Conservation (phyloP, 345 rosid species). For the Aquilaria sinensis region DNA sequence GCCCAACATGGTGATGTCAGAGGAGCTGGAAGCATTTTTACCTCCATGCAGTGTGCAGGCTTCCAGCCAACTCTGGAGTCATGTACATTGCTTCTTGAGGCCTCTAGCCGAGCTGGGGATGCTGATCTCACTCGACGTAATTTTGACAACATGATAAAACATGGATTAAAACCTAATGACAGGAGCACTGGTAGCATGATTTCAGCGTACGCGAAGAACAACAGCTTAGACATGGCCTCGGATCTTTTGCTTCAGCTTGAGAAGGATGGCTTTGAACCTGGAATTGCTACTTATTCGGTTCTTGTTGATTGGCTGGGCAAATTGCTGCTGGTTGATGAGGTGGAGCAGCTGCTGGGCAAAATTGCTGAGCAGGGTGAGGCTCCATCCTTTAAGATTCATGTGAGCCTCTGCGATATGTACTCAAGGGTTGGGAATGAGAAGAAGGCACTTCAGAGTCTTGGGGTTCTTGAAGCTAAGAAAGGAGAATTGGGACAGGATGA, state of each 20-base stretch:
- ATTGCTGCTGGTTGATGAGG: slow-evolving; percentile 73
- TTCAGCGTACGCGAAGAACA: slow-evolving; percentile 51
- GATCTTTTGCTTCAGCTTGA: slow-evolving; percentile 61
- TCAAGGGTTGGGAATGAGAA: slow-evolving; percentile 52
- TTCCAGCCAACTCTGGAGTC: slow-evolving; percentile 40
- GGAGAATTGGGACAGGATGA: slow-evolving; percentile 46
- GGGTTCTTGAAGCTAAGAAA: slow-evolving; percentile 44
- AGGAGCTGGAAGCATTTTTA: slow-evolving; percentile 40
- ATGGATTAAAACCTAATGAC: slow-evolving; percentile 63
- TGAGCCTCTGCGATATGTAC: slow-evolving; percentile 82
- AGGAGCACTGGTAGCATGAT: slow-evolving; percentile 54
- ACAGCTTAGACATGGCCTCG: slow-evolving; percentile 69
- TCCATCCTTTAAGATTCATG: slow-evolving; percentile 58
- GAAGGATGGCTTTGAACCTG: slow-evolving; percentile 77
- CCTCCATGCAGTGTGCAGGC: slow-evolving; percentile 43
- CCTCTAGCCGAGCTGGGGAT: slow-evolving; percentile 37
- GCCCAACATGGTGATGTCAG: slow-evolving; percentile 37
- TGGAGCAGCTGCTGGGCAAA: slow-evolving; percentile 64
- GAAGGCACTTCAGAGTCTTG: slow-evolving; percentile 77
- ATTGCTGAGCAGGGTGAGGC: slow-evolving; percentile 74
- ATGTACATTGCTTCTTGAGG: slow-evolving; percentile 56
- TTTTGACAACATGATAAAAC: slow-evolving; percentile 50
- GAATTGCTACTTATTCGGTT: slow-evolving; percentile 56
- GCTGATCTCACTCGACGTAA: slow-evolving; percentile 52
- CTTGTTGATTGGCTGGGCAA: slow-evolving; percentile 75